Conservation (phyloP, 148 eudicot genomes). For the Rhododendron simsii region DNA sequence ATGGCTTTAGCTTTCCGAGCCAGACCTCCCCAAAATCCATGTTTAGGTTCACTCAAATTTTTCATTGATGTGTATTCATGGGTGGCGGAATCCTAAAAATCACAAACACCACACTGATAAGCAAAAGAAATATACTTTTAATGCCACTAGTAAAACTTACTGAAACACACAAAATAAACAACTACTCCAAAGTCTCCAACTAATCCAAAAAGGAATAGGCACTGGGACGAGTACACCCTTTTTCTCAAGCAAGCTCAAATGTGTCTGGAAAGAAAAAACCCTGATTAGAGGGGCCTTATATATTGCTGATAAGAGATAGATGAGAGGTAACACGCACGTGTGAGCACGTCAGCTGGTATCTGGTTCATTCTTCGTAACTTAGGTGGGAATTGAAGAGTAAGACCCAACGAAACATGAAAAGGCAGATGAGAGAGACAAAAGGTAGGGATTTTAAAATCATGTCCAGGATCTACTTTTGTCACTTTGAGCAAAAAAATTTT, state of each 20-base stretch:
- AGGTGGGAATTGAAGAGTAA: background rate
- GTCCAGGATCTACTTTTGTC: background rate
- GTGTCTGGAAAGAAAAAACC: background rate
- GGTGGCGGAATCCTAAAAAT: slow-evolving; percentile 25
- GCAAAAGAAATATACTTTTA: background rate
- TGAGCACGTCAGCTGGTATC: background rate
- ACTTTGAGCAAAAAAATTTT: background rate
- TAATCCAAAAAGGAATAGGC: background rate
- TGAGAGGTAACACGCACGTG: background rate
- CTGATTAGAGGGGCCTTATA: background rate
- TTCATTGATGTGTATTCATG: slow-evolving; percentile 37
- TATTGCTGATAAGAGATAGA: background rate
- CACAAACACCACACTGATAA: background rate
- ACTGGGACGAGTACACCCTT: background rate
- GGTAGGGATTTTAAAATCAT: background rate
- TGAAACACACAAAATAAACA: background rate
- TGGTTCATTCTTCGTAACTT: background rate
- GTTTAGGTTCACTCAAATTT: slow-evolving; percentile 37
- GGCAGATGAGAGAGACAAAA: background rate
- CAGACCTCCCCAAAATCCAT: slow-evolving; percentile 64
- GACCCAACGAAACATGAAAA: background rate
- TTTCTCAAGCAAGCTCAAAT: background rate
- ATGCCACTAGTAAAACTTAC: background rate
- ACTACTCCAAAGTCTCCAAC: background rate
- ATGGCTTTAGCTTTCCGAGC: slow-evolving; percentile 68